Percentiles rank a stretch among this genome's conserved stretches.
phyloP scores from a whole-genome alignment of 2,329 filamentous ascomycete genomes.

The Phialophora tarda region DNA sequence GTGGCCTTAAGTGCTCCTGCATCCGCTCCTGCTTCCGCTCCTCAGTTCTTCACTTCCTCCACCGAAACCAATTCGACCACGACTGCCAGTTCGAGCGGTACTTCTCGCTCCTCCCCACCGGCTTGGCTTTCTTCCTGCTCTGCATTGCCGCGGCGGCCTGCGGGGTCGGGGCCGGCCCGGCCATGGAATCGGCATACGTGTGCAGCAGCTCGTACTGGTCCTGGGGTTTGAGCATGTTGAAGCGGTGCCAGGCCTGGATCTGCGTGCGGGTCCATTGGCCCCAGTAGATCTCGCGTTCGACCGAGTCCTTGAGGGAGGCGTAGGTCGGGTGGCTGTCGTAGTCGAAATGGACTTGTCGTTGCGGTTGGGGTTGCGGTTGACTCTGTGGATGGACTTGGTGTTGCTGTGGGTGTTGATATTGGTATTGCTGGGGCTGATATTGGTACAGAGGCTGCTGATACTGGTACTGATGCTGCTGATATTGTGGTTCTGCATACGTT shows the following conservation, averaged over 20 bases:
- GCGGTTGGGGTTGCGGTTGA: neutral
- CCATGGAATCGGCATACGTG: neutral
- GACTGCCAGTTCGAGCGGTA: neutral
- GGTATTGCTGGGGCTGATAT: neutral
- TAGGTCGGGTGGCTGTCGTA: neutral
- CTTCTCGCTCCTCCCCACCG: neutral
- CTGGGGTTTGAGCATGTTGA: neutral
- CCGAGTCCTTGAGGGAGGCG: neutral
- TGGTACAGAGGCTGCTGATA: neutral
- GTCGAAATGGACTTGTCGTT: neutral
- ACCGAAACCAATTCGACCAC: neutral
- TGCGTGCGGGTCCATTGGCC: neutral
- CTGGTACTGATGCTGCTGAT: neutral
- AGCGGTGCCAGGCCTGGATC: neutral
- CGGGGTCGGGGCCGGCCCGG: no score
- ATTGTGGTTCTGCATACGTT: neutral
- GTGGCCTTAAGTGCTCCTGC: neutral
- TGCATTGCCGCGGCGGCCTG: neutral
- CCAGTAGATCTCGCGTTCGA: neutral
- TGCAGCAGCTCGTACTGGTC: constrained; percentile 1
- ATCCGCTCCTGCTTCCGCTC: neutral
- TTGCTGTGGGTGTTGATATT: neutral
- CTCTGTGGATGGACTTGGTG: no score
- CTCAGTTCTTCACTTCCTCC: neutral
- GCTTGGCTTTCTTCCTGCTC: neutral